Evolutionary conservation across 192 early-diverging fungal genomes (phyloP).

Genomic region (Coemansia sp.): DNA sequence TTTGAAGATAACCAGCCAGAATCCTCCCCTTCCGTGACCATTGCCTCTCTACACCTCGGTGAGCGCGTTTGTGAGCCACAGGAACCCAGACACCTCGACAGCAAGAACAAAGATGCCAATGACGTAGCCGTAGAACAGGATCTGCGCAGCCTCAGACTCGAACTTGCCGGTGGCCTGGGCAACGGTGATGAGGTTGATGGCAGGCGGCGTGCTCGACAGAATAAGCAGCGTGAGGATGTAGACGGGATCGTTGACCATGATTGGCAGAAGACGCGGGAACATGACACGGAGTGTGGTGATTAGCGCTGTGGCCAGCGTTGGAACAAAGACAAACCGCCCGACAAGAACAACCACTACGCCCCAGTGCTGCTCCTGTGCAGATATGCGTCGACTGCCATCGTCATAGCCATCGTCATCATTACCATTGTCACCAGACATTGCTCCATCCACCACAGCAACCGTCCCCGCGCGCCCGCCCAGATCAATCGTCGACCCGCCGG

Average conservation of each 20-base stretch:
- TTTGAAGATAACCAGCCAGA: background rate
- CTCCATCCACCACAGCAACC: background rate
- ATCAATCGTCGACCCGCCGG: slow-evolving; percentile 5
- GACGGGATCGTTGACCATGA: slow-evolving; percentile 63
- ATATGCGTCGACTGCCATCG: background rate
- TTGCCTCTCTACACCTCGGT: slow-evolving; percentile 13
- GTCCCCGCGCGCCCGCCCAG: background rate
- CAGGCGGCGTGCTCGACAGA: slow-evolving; percentile 65
- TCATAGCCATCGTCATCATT: background rate
- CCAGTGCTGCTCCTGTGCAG: slow-evolving; percentile 23
- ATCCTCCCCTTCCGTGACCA: too few relatives aligned
- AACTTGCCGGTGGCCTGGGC: slow-evolving; percentile 69
- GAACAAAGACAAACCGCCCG: slow-evolving; percentile 53
- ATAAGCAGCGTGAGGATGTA: slow-evolving; percentile 65
- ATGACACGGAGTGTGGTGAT: slow-evolving; percentile 41
- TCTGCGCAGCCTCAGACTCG: slow-evolving; percentile 65
- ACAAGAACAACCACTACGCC: slow-evolving; percentile 36
- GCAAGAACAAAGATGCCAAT: slow-evolving; percentile 50
- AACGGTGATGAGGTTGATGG: slow-evolving; percentile 71
- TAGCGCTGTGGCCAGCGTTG: slow-evolving; percentile 39
- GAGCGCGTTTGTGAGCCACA: slow-evolving; percentile 49
- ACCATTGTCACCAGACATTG: background rate
- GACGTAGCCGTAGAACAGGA: slow-evolving; percentile 71
- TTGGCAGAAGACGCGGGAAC: slow-evolving; percentile 45
- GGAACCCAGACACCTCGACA: slow-evolving; percentile 46